A percentile compares a stretch with the other conserved stretches of the same genome.
These are phyloP conservation scores for Volvariella surrecta DNA, from an alignment of 1,284 basidiomycete genomes.

Conservation along the genomic window DNA sequence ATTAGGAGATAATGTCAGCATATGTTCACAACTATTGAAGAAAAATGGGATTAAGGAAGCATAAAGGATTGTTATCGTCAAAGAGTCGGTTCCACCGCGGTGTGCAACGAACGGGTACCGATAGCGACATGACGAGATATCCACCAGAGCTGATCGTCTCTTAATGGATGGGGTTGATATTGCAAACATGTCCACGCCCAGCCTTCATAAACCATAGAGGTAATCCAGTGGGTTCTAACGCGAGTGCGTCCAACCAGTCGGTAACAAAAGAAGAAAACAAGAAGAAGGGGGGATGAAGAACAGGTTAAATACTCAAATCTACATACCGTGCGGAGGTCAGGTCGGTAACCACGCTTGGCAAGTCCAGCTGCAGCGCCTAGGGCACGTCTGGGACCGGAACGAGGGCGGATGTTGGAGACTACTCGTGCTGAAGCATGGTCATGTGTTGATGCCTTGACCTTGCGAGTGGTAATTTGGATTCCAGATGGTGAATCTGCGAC, in stretches of 20 bases:
- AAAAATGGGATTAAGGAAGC: conserved; percentile 12
- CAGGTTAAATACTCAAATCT: conserved; percentile 8
- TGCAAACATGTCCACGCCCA: conserved; percentile 85
- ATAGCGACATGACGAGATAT: conserved; percentile 65
- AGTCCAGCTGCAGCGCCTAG: conserved; percentile 60
- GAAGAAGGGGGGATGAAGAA: conserved; percentile 11
- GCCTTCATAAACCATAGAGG: conserved; percentile 56
- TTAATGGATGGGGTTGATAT: conserved; percentile 41
- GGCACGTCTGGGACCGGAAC: conserved; percentile 70
- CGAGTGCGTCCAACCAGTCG: conserved; percentile 39
- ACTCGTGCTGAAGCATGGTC: conserved; percentile 41
- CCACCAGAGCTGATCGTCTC: conserved; percentile 54
- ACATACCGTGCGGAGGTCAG: conserved; percentile 79
- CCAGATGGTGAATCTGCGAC: conserved; percentile 53
- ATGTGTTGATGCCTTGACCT: conserved; percentile 52
- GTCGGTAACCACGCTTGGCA: conserved; percentile 72
- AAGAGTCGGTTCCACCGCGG: conserved; percentile 61
- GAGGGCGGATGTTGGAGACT: conserved; percentile 53
- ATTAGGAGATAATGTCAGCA: conserved; percentile 20
- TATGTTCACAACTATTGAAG: conserved; percentile 8
- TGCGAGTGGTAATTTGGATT: conserved; percentile 63
- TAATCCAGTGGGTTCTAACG: conserved; percentile 73
- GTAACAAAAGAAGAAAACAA: conserved; percentile 10
- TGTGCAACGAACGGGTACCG: conserved; percentile 53
- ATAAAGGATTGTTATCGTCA: conserved; percentile 48